Conservation (phyloP, 345 rosid species). For the Microcos paniculata region DNA sequence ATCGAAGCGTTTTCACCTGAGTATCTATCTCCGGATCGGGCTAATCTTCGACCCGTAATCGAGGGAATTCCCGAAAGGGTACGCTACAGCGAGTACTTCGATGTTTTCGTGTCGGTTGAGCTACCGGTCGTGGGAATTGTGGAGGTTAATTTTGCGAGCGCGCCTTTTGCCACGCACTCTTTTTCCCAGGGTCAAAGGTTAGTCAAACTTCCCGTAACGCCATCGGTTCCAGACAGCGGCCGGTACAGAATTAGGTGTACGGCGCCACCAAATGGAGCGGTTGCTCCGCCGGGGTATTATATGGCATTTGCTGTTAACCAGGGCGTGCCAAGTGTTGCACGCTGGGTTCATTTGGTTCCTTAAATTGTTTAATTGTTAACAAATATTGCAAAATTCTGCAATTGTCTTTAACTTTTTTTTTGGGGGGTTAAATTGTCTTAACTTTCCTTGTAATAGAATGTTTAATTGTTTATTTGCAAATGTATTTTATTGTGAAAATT, state of each 20-base stretch:
- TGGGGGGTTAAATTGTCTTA: too few species aligned
- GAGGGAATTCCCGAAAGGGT: constrained; percentile 49
- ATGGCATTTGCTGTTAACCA: constrained; percentile 86
- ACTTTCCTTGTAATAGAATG: not conserved
- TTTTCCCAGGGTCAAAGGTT: constrained; percentile 84
- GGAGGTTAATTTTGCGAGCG: constrained; percentile 54
- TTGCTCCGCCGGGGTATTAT: constrained; percentile 88
- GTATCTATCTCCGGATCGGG: constrained; percentile 72
- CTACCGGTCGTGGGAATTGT: constrained; percentile 75
- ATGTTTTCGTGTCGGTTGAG: constrained; percentile 49
- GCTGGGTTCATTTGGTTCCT: constrained; percentile 71
- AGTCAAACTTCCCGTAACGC: constrained; percentile 59
- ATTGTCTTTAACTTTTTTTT: too few species aligned
- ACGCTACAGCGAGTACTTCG: constrained; percentile 48
- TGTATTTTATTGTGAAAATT: not conserved
- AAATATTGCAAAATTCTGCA: not conserved
- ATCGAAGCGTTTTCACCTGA: constrained; percentile 90
- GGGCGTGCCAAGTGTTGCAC: constrained; percentile 86
- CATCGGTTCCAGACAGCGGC: constrained; percentile 50
- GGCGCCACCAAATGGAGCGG: constrained; percentile 71
- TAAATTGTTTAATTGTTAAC: constrained; percentile 4
- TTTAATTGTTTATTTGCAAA: not conserved
- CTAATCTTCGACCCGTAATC: constrained; percentile 67
- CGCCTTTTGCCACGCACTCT: constrained; percentile 88
- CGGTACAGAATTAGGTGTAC: constrained; percentile 60